Conservation (phyloP, 1,284 basidiomycete genomes). For the Afroboletus lepidellus region DNA sequence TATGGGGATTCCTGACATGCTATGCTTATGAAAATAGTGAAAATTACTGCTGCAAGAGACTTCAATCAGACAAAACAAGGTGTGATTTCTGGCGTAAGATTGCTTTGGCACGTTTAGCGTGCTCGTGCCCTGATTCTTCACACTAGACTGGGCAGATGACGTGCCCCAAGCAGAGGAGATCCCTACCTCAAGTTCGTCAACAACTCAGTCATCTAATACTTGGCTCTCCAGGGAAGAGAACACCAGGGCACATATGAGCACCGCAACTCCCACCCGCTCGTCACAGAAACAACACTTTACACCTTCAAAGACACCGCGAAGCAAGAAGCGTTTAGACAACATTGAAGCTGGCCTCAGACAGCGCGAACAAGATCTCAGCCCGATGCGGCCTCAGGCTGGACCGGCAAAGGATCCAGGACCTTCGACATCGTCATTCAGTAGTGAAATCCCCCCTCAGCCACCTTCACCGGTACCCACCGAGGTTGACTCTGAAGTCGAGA, state of each 20-base stretch:
- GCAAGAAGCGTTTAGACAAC: conserved; percentile 15
- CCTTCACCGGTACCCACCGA: conserved; percentile 29
- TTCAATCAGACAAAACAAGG: conserved; percentile 7
- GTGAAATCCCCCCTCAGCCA: conserved; percentile 17
- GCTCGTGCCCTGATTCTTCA: not conserved
- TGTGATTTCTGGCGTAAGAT: conserved; percentile 27
- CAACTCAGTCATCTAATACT: not conserved
- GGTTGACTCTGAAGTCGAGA: conserved; percentile 21
- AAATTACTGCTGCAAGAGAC: conserved; percentile 28
- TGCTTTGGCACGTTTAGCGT: not conserved
- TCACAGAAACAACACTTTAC: not conserved
- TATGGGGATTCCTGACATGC: conserved; percentile 6
- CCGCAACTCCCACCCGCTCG: not conserved
- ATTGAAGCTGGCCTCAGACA: conserved; percentile 21
- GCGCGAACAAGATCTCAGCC: conserved; percentile 17
- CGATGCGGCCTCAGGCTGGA: conserved; percentile 7
- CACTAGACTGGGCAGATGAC: conserved; percentile 24
- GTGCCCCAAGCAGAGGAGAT: conserved; percentile 1
- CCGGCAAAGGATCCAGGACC: conserved; percentile 6
- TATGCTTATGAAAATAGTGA: conserved; percentile 14
- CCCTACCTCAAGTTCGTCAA: conserved; percentile 1
- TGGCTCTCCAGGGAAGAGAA: conserved; percentile 1
- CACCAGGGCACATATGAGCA: not conserved
- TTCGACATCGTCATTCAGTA: not conserved
- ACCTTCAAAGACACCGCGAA: conserved; percentile 2